Base-by-base conservation (phyloP, 1,139 yeast species). In the Yamadazyma aaseri region DNA sequence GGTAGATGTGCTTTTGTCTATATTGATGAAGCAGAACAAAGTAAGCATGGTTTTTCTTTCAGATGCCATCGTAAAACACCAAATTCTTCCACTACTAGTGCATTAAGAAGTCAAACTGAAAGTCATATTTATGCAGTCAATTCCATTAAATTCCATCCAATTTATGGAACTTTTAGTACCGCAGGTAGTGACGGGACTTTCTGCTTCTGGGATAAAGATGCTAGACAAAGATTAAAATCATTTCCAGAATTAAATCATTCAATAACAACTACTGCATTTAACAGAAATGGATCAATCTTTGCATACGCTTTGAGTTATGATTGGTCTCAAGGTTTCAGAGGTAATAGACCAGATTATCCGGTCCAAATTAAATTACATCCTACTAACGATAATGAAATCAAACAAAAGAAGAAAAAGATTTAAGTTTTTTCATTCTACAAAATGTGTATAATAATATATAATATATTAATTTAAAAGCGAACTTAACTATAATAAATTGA, bases 1-100 rank as follows among this genome's bases (percentile, higher is more conserved):
- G 98, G 98, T 17, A 73, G 99, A 47, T 89, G 97, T 62, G 96
- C 96, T n/a, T 82, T 94, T 50, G 96, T 89, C 53, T 92, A 90
- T 58, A 79, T 92, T 35, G 95, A 86, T 48, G 96, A 87, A 26
- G 72, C 72, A 32, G 86, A 83, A 51, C 95, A 86, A 52, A 71
- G 73, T 37, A 74, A 77, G 50, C 60, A 61, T 31, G 94, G 92
- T 3, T 94, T 92, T 56, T 82, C 96, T 4, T 94, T 92, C 73
- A 86, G 89, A 57, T 94, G 99, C 60, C 98, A 92, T 56, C 79
- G 99, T 44, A 80, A 76, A 44, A 69, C 58, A 63, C 59, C 57
- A 4, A 46, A 53, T 17, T 43, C 55, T 18, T 42, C 53, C 17
- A 73, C 62, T 50, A 63, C 58, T 16, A 60, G 51, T 42, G 61